Base-by-base conservation (phyloP, 768 basidiomycete species). In the Astraeus odoratus region DNA sequence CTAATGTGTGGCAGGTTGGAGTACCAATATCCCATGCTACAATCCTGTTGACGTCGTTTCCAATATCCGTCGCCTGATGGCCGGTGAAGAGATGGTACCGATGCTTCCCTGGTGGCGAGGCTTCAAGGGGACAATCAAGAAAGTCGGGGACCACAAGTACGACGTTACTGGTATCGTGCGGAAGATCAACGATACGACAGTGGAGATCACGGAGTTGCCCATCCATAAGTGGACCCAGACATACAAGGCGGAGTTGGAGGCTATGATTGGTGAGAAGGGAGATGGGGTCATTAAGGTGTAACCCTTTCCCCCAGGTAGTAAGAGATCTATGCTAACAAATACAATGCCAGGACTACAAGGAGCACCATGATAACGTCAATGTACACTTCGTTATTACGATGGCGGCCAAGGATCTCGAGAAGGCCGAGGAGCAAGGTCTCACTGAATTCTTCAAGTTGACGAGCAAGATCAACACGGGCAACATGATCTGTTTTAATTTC, bases 61-160 rank as follows among this genome's bases (percentile, higher is more conserved):
- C 18, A 98, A 98, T 61, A 66, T 99, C 26, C 82, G 87, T 12
- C 75, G 87, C 5, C 67, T 93, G 52, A 94, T 98, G 88, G 73
- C 74, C 2, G 85, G 78, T 33, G 86, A 96, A 66, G 88, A 90
- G 51, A 59, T 83, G 52, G 78, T 82, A 12, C 75, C 81, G 0
- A 98, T 99, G 89, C 70, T 77, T 9, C 96, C 96, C 2, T 99
- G 96, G 96, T 98, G 90, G 87, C 81, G 92, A 42, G 94, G 95
- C 23, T 98, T 94, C 68, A 80, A 83, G 57, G 94, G 94, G 31
- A 75, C 83, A 29, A 86, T 98, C 66, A 90, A 81, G 67, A 77
- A 77, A 50, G 74, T 77, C 26, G 77, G 75, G 26, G 92, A 92
- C 54, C 80, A 92, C 72, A 95, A 87, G 66, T 93, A 85, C 60